Conservation (phyloP, 1,139 yeast genomes). For the Taphrina betulina region DNA sequence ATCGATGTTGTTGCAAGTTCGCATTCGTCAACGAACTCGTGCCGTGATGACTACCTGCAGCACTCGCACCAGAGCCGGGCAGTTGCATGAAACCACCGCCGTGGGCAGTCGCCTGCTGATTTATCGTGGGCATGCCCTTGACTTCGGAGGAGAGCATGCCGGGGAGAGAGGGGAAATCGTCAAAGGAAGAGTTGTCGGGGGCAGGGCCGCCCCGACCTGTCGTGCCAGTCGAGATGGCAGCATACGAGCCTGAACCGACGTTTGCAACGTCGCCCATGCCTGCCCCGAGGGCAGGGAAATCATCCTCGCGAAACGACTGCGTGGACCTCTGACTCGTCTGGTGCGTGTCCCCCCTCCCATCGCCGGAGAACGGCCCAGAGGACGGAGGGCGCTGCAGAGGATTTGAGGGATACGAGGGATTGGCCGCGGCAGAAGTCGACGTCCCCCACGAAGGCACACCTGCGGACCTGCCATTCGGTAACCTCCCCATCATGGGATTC, state of each 20-base stretch:
- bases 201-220: conserved; percentile 8
- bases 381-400: conserved; percentile 7
- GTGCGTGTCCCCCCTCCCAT: conserved; percentile 5
- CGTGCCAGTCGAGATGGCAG: conserved; percentile 8
- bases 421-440: conserved; percentile 3
- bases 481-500: conserved; percentile 22
- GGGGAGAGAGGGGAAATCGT: conserved; percentile 20
- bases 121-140: conserved; percentile 12
- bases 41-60: not conserved
- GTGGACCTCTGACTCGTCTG: conserved; percentile 16
- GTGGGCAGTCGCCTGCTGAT: conserved; percentile 5
- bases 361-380: conserved; percentile 11
- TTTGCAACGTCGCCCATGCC: not conserved
- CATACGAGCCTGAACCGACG: not conserved
- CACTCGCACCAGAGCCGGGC: not conserved
- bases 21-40: not conserved
- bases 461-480: conserved; percentile 14
- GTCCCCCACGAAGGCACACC: conserved; percentile 15
- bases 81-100: too few relatives aligned
- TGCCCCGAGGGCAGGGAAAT: conserved; percentile 29
- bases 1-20: conserved; percentile 24
- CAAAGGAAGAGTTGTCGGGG: conserved; percentile 19
- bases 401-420: conserved; percentile 1
- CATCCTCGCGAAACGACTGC: conserved; percentile 22
- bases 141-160: conserved; percentile 17